Base-by-base conservation (phyloP, 208 protist genomes). In the Trypanosoma brucei region DNA sequence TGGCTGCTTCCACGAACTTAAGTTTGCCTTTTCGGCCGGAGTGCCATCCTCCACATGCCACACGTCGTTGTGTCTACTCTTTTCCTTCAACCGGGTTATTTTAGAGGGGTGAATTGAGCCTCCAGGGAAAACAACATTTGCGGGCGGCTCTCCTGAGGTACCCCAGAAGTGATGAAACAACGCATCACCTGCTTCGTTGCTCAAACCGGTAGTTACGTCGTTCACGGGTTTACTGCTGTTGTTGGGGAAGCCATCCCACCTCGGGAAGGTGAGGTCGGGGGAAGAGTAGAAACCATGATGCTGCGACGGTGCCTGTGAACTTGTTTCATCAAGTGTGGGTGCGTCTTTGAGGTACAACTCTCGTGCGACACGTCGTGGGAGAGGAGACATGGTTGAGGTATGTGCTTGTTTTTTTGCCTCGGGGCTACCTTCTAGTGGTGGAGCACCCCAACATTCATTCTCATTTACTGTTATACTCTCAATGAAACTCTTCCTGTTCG, bases 401-500 rank as follows among this genome's bases (percentile, higher is more conserved):
- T 46, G 42, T 46, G 6, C 8, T 14, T 46, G 8, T 46, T 14
- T 6, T 11, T 14, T 11, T 11, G 6, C 42, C 8, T 14, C 6
- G 11, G 42, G 11, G 6, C 11, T 11, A 46, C 11, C 42, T 6
- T 46, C 11, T 11, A 14, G 6, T 11, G 34, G 6, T 13, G 9
- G 11, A 33, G 50, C 39, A 22, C 34, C 5, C 58, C 58, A 64
- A 4, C 37, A 9, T 37, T 64, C 58, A 38, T 64, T 52, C 8
- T 64, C 65, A 46, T 48, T 36, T 14, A 70, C 0, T 45, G 44
- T 22, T 34, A 70, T 53, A 39, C 50, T 59, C 4, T 70, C 51
- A 46, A 70, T 70, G 34, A 70, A 70, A 35, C 65, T 64, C 22
- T 51, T 59, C 33, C 22, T 69, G n/a, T 2, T n/a, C 42, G 11